Evolutionary conservation across 257 asterid species (phyloP).

Genomic region (Solanum arcanum): DNA sequence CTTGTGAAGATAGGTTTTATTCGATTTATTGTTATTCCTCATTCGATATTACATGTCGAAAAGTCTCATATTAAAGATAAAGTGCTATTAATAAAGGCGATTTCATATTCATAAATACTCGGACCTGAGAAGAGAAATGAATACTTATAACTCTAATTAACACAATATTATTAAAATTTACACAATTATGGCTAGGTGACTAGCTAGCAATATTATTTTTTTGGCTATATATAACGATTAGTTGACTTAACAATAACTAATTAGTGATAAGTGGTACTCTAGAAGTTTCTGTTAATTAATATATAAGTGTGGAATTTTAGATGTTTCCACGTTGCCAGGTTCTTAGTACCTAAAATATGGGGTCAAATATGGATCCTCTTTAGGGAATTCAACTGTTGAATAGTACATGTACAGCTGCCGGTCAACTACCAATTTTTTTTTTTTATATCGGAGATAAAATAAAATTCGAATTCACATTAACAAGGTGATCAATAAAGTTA

Average conservation of each 20-base stretch:
- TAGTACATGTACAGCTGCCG: not conserved
- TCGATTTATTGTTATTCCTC: no score
- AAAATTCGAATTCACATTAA: not conserved
- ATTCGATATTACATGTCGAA: fast-evolving
- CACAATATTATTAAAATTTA: not conserved
- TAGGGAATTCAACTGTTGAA: not conserved
- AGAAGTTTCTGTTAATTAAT: not conserved
- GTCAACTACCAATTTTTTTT: not conserved
- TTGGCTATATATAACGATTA: not conserved
- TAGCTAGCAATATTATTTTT: not conserved
- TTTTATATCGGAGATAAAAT: no score
- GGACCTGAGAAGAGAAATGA: fast-evolving
- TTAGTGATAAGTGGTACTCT: not conserved
- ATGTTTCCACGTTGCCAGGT: not conserved
- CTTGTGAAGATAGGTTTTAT: fast-evolving
- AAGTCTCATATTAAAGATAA: no score
- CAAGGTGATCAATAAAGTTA: not conserved
- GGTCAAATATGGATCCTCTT: not conserved
- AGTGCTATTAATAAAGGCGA: fast-evolving
- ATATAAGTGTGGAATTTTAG: not conserved
- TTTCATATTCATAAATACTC: no score
- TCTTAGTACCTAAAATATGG: not conserved
- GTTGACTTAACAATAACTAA: not conserved
- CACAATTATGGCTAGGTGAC: not conserved
- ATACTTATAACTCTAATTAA: not conserved